phyloP scores from a whole-genome alignment of 768 basidiomycete species.

The Mycena leptocephala region DNA sequence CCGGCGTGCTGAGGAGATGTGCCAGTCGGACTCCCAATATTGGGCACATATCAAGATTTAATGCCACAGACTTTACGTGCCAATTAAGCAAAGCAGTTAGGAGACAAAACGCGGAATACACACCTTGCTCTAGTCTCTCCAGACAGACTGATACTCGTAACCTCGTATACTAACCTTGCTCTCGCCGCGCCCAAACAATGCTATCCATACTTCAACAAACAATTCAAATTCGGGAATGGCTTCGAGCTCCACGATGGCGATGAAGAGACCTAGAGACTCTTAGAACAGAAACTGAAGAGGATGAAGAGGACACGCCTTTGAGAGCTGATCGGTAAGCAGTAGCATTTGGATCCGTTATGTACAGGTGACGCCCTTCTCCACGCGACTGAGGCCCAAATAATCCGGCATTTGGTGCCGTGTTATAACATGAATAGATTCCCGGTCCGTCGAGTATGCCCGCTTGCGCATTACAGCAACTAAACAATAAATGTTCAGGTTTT shows the following conservation, averaged over 20 bases:
- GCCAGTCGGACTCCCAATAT: slow-evolving; percentile 89
- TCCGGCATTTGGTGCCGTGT: slow-evolving; percentile 71
- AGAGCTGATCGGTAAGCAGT: slow-evolving; percentile 86
- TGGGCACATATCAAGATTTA: slow-evolving; percentile 85
- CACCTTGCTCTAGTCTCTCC: too few species aligned
- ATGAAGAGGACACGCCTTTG: slow-evolving; percentile 72
- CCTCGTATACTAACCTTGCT: too few species aligned
- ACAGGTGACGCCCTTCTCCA: slow-evolving; percentile 78
- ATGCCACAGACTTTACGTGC: slow-evolving; percentile 65
- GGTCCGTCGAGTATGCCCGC: slow-evolving; percentile 70
- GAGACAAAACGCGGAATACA: neutral
- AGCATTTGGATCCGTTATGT: slow-evolving; percentile 85
- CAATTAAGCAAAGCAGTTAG: neutral
- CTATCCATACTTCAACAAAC: slow-evolving; percentile 84
- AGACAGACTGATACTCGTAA: too few species aligned
- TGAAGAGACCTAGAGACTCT: slow-evolving; percentile 75
- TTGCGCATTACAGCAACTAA: too few species aligned
- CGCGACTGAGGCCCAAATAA: slow-evolving; percentile 75
- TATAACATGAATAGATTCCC: slow-evolving; percentile 74
- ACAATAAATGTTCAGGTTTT: too few species aligned
- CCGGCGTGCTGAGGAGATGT: slow-evolving; percentile 75
- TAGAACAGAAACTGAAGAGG: neutral
- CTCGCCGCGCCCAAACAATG: slow-evolving; percentile 85
- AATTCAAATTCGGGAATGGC: slow-evolving; percentile 82
- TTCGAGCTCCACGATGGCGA: slow-evolving; percentile 84